Evolutionary conservation across 2,329 filamentous ascomycete genomes (phyloP).

Genomic region (Falciphora oryzae): DNA sequence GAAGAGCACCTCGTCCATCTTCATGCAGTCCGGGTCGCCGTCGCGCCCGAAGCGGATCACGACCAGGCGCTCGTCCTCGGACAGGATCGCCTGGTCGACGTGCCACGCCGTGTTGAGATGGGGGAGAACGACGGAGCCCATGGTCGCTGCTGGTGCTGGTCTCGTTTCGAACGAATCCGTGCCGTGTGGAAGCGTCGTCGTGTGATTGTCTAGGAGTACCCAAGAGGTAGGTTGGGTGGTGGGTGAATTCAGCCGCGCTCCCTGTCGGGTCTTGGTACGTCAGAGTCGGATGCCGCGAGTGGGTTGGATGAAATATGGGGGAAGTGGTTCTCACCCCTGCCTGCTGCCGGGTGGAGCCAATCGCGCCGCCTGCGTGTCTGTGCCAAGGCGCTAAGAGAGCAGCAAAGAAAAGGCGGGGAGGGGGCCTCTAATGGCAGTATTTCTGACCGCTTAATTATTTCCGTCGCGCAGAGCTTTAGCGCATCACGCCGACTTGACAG

Average conservation of each 20-base stretch:
- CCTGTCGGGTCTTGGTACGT: background rate
- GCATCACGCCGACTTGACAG: background rate
- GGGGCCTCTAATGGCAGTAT: constrained; percentile 4
- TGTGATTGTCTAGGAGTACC: background rate
- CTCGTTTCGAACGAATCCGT: background rate
- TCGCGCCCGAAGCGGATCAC: constrained; percentile 92
- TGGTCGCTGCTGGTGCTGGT: constrained; percentile 22
- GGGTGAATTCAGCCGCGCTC: background rate
- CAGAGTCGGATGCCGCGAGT: background rate
- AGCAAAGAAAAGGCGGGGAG: background rate
- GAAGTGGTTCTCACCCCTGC: background rate
- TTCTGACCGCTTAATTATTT: constrained; percentile 9
- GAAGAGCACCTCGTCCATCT: constrained; percentile 88
- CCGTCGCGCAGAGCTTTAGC: background rate
- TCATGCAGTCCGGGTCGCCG: constrained; percentile 68
- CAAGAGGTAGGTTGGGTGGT: background rate
- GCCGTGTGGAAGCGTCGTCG: background rate
- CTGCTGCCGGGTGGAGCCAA: background rate
- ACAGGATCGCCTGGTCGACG: constrained; percentile 90
- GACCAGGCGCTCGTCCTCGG: constrained; percentile 85
- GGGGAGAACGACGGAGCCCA: constrained; percentile 85
- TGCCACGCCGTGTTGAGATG: constrained; percentile 94
- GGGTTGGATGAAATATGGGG: background rate
- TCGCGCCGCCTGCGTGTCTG: too few species aligned
- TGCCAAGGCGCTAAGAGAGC: background rate